A percentile compares a stretch with the other conserved stretches of the same genome.
Conservation (phyloP, 768 basidiomycete genomes). For the Strobilomyces echinocephalus region DNA sequence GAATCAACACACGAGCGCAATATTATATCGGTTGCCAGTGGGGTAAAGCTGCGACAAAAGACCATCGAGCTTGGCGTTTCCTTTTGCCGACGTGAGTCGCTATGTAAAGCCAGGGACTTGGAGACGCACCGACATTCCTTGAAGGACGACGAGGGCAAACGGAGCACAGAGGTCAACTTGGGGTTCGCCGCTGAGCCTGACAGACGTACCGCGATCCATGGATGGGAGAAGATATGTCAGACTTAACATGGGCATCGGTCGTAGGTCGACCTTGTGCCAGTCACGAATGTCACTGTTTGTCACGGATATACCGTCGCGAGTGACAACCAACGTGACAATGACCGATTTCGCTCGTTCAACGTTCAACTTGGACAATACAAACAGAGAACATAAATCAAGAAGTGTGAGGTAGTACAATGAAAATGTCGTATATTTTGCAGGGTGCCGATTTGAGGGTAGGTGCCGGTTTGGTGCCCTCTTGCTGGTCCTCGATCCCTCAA, state of each 20-base stretch:
- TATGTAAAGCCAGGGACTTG: neutral
- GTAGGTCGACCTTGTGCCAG: conserved; percentile 55
- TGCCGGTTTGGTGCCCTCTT: no score
- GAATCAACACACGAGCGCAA: conserved; percentile 48
- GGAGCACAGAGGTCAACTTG: neutral
- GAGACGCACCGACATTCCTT: conserved; percentile 53
- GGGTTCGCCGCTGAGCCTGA: neutral
- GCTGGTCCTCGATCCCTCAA: no score
- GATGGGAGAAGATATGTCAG: conserved; percentile 61
- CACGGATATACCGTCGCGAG: no score
- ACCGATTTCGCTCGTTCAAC: no score
- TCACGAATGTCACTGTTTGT: no score
- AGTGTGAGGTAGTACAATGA: no score
- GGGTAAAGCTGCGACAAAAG: conserved; percentile 51
- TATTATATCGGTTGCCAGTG: conserved; percentile 57
- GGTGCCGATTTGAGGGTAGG: no score
- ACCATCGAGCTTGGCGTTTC: conserved; percentile 67
- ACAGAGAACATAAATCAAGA: no score
- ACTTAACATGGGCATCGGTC: conserved; percentile 54
- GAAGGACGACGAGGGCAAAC: neutral
- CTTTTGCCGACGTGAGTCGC: conserved; percentile 17
- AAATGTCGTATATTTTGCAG: no score
- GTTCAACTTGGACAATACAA: no score
- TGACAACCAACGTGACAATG: no score
- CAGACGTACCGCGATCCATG: conserved; percentile 51